A percentile compares a stretch with the other conserved stretches of the same genome.
Conservation (phyloP, 352 stramenopile species). For the Phytopythium vexans region DNA sequence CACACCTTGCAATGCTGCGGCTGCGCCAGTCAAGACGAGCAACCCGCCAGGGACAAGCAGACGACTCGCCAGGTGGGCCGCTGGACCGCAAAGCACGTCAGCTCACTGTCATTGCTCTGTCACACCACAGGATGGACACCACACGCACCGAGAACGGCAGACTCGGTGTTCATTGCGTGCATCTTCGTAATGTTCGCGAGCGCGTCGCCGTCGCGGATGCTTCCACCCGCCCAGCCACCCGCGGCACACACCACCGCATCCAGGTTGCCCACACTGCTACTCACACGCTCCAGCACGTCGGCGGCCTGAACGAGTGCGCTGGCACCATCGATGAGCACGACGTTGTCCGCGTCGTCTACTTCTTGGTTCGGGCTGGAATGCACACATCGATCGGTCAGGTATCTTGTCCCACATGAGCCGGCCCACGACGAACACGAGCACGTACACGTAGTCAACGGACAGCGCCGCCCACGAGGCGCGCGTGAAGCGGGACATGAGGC, state of each 20-base stretch:
- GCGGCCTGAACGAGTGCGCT: constrained; percentile 53
- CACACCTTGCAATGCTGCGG: constrained; percentile 64
- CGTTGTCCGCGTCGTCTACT: constrained; percentile 21
- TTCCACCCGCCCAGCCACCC: constrained; percentile 77
- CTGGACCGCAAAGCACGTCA: constrained; percentile 16
- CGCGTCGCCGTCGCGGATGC: constrained; percentile 58
- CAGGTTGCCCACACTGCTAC: constrained; percentile 43
- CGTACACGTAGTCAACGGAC: constrained; percentile 65
- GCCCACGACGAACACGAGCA: not conserved
- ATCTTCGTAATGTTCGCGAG: constrained; percentile 68
- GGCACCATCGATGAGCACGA: constrained; percentile 38
- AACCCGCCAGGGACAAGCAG: constrained; percentile 59
- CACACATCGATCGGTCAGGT: not conserved
- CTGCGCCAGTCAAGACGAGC: constrained; percentile 80
- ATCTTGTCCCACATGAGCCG: not conserved
- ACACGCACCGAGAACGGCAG: constrained; percentile 58
- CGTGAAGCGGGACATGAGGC: constrained; percentile 57
- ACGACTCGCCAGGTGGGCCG: constrained; percentile 78
- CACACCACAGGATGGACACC: not conserved
- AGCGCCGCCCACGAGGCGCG: constrained; percentile 64
- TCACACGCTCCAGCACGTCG: constrained; percentile 48
- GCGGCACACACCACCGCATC: constrained; percentile 80
- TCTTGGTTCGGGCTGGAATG: constrained; percentile 44
- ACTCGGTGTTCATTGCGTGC: constrained; percentile 80
- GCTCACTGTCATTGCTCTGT: not conserved